A percentile compares a stretch with the other conserved stretches of the same genome.
Conservation (phyloP, 345 rosid species). For the sweet orange (Citrus sinensis) region DVS_A1.0 CM039164.1:1887001-1887500, state of each 20-base stretch:
- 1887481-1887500: background rate
- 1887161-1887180: background rate
- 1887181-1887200: background rate
- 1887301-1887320: constrained; percentile 11
- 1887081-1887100: too few species aligned
- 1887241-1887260: background rate
- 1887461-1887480: background rate
- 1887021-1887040: too few species aligned
- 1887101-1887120: too few species aligned
- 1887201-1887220: background rate
- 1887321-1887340: constrained; percentile 1
- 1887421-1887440: background rate
- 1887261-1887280: constrained; percentile 35
- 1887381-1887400: constrained; percentile 4
- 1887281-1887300: constrained; percentile 32
- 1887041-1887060: too few species aligned
- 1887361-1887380: constrained; percentile 27
- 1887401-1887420: constrained; percentile 15
- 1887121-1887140: too few species aligned
- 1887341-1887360: constrained; percentile 23
- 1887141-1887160: too few species aligned
- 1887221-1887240: constrained; percentile 10
- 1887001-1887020: too few species aligned
- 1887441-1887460: background rate
- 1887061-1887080: too few species aligned